A percentile compares a stretch with the other conserved stretches of the same genome.
Conservation (phyloP, 2,329 filamentous ascomycete species). For the Alternaria viburni region DNA sequence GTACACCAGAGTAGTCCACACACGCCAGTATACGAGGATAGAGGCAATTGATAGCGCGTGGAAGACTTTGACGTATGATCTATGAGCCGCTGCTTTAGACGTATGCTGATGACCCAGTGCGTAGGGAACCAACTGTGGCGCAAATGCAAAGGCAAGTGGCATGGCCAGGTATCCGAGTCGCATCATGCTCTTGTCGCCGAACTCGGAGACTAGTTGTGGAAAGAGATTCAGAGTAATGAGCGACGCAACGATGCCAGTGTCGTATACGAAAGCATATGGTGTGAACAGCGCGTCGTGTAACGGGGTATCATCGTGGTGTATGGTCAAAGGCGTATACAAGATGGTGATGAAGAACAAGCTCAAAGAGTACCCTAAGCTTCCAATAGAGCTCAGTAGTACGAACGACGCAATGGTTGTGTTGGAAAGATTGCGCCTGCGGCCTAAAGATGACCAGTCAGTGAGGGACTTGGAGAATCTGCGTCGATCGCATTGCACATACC, state of each 20-base stretch:
- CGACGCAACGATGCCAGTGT: slow-evolving; percentile 55
- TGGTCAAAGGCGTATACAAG: slow-evolving; percentile 61
- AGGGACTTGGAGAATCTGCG: not conserved
- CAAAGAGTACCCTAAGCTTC: slow-evolving; percentile 66
- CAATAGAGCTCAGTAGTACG: slow-evolving; percentile 63
- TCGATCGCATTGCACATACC: slow-evolving; percentile 42
- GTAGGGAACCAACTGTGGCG: slow-evolving; percentile 51
- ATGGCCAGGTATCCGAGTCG: slow-evolving; percentile 34
- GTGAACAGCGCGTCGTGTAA: slow-evolving; percentile 43
- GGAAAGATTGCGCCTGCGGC: slow-evolving; percentile 62
- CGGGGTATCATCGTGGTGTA: slow-evolving; percentile 43
- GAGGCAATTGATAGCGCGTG: slow-evolving; percentile 54
- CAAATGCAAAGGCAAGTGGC: slow-evolving; percentile 47
- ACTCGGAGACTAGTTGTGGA: slow-evolving; percentile 31
- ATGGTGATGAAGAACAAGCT: slow-evolving; percentile 68
- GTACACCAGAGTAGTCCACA: slow-evolving; percentile 53
- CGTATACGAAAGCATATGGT: slow-evolving; percentile 40
- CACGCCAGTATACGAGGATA: slow-evolving; percentile 55
- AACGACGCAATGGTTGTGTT: slow-evolving; percentile 59
- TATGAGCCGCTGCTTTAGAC: slow-evolving; percentile 49
- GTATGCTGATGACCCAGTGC: slow-evolving; percentile 57
- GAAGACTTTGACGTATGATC: slow-evolving; percentile 57
- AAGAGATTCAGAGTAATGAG: slow-evolving; percentile 54
- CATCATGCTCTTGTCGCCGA: slow-evolving; percentile 30
- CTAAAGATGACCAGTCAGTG: slow-evolving; percentile 28